phyloP scores from a whole-genome alignment of 805 yeast genomes.

The Candida rishiriensis region DNA sequence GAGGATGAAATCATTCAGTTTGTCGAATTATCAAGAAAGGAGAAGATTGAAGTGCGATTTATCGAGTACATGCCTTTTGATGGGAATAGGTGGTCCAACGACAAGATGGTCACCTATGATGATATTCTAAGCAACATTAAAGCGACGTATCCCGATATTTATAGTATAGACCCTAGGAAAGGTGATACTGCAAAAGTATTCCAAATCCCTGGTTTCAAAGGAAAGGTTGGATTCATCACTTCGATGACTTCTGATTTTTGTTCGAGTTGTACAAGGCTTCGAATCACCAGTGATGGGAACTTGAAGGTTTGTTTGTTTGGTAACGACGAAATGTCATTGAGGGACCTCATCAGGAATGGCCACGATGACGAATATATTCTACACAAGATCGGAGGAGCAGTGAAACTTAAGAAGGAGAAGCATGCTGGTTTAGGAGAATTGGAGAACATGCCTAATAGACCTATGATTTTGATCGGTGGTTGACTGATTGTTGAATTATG shows the following conservation, averaged over 20 bases:
- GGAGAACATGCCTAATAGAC: constrained; percentile 44
- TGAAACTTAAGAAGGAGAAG: constrained; percentile 41
- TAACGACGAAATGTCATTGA: constrained; percentile 43
- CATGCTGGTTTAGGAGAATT: constrained; percentile 49
- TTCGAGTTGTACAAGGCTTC: constrained; percentile 45
- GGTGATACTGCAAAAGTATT: constrained; percentile 52
- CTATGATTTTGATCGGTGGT: constrained; percentile 57
- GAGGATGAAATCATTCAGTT: constrained; percentile 50
- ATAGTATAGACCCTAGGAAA: constrained; percentile 19
- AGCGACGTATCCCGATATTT: constrained; percentile 27
- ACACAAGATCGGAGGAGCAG: constrained; percentile 40
- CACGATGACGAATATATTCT: constrained; percentile 33
- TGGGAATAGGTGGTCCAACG: constrained; percentile 48
- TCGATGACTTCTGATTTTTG: constrained; percentile 55
- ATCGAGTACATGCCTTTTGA: constrained; percentile 58
- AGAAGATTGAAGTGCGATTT: constrained; percentile 44
- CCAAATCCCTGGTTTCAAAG: constrained; percentile 37
- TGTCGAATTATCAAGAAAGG: constrained; percentile 35
- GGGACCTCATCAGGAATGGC: constrained; percentile 39
- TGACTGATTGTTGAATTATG: constrained; percentile 16
- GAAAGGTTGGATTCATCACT: constrained; percentile 48
- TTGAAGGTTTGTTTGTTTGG: constrained; percentile 53
- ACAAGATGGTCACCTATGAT: constrained; percentile 41
- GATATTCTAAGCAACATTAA: constrained; percentile 37
- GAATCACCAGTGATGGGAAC: constrained; percentile 51